phyloP scores from a whole-genome alignment of 169 alveolate species.

The Plasmodium knowlesi region DNA sequence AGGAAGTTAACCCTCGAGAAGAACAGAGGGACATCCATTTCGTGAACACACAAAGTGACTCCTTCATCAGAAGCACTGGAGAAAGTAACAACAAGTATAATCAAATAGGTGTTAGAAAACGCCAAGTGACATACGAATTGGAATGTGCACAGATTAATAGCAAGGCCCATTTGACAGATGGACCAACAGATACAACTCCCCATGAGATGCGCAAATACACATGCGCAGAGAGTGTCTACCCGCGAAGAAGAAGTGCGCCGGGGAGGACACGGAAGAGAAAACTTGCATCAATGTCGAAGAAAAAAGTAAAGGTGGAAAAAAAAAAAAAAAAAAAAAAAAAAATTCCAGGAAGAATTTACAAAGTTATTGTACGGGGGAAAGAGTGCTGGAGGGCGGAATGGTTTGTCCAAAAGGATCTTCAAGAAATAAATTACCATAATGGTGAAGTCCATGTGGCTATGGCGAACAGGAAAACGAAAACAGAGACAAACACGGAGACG shows the following conservation, averaged over 20 bases:
- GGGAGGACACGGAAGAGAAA: background rate
- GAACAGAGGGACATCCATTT: background rate
- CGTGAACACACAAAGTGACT: background rate
- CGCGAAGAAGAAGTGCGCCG: background rate
- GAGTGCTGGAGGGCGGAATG: constrained; percentile 77
- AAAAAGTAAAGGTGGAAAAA: constrained; percentile 5
- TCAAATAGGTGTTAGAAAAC: background rate
- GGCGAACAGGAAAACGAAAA: background rate
- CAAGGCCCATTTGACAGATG: background rate
- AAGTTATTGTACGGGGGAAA: constrained; percentile 64
- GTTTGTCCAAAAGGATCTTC: constrained; percentile 3
- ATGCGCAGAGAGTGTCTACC: background rate
- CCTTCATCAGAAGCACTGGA: background rate
- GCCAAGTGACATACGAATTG: background rate
- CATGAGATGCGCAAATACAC: background rate
- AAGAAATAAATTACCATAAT: background rate
- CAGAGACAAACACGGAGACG: background rate
- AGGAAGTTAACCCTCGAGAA: background rate
- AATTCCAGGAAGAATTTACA: constrained; percentile 60
- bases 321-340: constrained; percentile 44
- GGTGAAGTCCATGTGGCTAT: background rate
- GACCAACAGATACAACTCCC: background rate
- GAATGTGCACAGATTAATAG: background rate
- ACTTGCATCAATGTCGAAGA: background rate
- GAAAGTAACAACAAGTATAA: background rate